phyloP scores from a whole-genome alignment of 208 protist genomes.

The Phytomonas francai region DNA sequence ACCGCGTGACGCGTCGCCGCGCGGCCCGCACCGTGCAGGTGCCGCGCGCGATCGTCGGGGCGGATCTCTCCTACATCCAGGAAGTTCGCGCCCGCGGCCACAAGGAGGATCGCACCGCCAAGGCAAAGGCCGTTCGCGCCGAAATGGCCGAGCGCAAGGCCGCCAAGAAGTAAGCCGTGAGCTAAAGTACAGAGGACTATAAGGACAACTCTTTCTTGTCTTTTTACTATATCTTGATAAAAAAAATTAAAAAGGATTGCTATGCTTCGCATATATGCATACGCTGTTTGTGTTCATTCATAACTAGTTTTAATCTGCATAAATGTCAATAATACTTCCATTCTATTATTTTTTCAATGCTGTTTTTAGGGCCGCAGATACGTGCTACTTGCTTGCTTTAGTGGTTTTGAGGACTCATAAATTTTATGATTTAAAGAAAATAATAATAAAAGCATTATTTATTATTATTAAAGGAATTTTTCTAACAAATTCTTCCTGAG shows the following conservation, averaged over 20 bases:
- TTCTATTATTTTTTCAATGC: slow-evolving; percentile 10
- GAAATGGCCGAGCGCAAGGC: slow-evolving; percentile 88
- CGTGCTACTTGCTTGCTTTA: not conserved
- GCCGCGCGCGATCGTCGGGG: slow-evolving; percentile 80
- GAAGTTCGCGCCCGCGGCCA: slow-evolving; percentile 62
- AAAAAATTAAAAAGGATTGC: not conserved
- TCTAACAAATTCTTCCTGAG: not conserved
- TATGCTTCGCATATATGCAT: not conserved
- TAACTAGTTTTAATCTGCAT: slow-evolving; percentile 8
- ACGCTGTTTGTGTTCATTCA: not conserved
- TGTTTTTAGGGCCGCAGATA: slow-evolving; percentile 5
- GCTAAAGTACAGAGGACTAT: slow-evolving; percentile 1
- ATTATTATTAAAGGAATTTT: not conserved
- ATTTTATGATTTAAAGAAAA: not conserved
- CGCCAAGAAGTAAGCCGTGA: slow-evolving; percentile 74
- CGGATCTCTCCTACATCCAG: slow-evolving; percentile 87
- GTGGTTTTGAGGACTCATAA: not conserved
- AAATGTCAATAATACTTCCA: slow-evolving; percentile 7
- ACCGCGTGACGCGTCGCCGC: slow-evolving; percentile 78
- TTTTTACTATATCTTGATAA: slow-evolving; percentile 11
- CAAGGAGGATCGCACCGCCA: slow-evolving; percentile 82
- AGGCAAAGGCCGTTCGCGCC: slow-evolving; percentile 81
- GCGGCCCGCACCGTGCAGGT: slow-evolving; percentile 64
- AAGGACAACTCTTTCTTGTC: slow-evolving; percentile 9
- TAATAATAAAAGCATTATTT: not conserved